These are phyloP conservation scores for Helenozyma baotianmanensis DNA, from an alignment of 805 yeast genomes.

Conservation along the genomic window DNA sequence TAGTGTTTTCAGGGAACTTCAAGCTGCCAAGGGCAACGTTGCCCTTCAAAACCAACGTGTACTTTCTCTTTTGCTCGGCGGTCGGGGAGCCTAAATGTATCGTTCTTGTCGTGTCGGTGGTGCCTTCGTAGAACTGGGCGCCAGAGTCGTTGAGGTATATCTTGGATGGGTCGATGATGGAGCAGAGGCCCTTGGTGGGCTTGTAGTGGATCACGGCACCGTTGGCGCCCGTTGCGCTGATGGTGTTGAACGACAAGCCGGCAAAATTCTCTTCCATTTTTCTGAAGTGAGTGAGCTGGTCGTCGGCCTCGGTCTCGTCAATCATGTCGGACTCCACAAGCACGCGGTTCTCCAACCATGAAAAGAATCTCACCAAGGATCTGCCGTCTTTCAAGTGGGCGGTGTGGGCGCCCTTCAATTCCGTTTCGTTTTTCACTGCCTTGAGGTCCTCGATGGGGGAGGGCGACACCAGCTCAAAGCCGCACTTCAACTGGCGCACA, in stretches of 20 bases:
- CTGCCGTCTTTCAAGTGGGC: slow-evolving; percentile 59
- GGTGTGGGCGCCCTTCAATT: slow-evolving; percentile 45
- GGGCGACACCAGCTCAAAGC: slow-evolving; percentile 23
- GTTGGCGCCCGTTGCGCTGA: slow-evolving; percentile 70
- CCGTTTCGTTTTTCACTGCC: slow-evolving; percentile 46
- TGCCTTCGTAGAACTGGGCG: slow-evolving; percentile 58
- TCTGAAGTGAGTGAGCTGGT: slow-evolving; percentile 37
- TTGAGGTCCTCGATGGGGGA: slow-evolving; percentile 48
- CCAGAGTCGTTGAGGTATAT: slow-evolving; percentile 58
- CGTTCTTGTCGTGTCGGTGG: slow-evolving; percentile 63
- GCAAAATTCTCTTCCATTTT: slow-evolving; percentile 43
- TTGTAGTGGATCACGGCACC: slow-evolving; percentile 75
- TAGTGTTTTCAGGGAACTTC: slow-evolving; percentile 51
- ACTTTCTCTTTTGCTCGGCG: slow-evolving; percentile 42
- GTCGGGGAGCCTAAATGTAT: slow-evolving; percentile 49
- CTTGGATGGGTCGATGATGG: slow-evolving; percentile 48
- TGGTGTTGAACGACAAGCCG: slow-evolving; percentile 71
- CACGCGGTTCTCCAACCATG: slow-evolving; percentile 58
- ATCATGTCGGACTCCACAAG: slow-evolving; percentile 34
- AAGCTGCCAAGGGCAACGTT: slow-evolving; percentile 46
- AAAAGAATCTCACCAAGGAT: slow-evolving; percentile 48
- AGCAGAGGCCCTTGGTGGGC: slow-evolving; percentile 43
- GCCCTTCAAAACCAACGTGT: slow-evolving; percentile 57
- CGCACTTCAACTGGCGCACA: slow-evolving; percentile 28
- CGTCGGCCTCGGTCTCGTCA: slow-evolving; percentile 59